A percentile compares a stretch with the other conserved stretches of the same genome.
Conservation (phyloP, 2,329 filamentous ascomycete species). For the Biscogniauxia sp. region DNA sequence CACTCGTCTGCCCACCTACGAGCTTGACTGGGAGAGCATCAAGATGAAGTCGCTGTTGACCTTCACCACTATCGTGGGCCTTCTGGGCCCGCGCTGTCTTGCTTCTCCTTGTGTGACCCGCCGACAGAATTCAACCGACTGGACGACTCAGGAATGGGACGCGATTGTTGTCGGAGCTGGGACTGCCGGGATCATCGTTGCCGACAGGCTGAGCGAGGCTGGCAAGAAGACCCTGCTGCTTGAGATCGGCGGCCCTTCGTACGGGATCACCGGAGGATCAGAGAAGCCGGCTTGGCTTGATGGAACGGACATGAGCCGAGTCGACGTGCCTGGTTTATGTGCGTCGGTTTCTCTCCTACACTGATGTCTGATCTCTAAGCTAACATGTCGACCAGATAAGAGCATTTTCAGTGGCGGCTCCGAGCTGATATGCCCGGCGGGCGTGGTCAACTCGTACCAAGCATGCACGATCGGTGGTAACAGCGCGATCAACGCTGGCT, state of each 20-base stretch:
- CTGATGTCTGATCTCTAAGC: not conserved
- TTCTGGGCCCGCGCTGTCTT: slow-evolving; percentile 9
- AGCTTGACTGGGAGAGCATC: slow-evolving; percentile 9
- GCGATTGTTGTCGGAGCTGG: slow-evolving; percentile 49
- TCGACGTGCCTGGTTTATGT: slow-evolving; percentile 53
- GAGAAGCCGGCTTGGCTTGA: slow-evolving; percentile 47
- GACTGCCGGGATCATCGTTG: slow-evolving; percentile 51
- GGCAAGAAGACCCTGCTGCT: slow-evolving; percentile 51
- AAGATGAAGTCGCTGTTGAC: slow-evolving; percentile 18
- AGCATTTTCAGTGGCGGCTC: slow-evolving; percentile 45
- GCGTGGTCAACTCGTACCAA: slow-evolving; percentile 41
- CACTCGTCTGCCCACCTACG: not conserved
- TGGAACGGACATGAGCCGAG: slow-evolving; percentile 46
- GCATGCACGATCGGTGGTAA: slow-evolving; percentile 52
- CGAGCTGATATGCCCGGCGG: slow-evolving; percentile 39
- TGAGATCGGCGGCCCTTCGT: slow-evolving; percentile 50
- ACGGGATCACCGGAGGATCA: slow-evolving; percentile 46
- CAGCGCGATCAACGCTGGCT: slow-evolving; percentile 52
- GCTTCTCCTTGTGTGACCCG: slow-evolving; percentile 12
- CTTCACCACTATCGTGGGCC: slow-evolving; percentile 6
- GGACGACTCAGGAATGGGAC: slow-evolving; percentile 30
- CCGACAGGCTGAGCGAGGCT: slow-evolving; percentile 49
- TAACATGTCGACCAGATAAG: slow-evolving; percentile 34
- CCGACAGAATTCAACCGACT: slow-evolving; percentile 16
- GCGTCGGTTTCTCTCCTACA: slow-evolving; percentile 16